Base-by-base conservation (phyloP, 202 grass and related monocot species). In the Musa balbisiana region DNA sequence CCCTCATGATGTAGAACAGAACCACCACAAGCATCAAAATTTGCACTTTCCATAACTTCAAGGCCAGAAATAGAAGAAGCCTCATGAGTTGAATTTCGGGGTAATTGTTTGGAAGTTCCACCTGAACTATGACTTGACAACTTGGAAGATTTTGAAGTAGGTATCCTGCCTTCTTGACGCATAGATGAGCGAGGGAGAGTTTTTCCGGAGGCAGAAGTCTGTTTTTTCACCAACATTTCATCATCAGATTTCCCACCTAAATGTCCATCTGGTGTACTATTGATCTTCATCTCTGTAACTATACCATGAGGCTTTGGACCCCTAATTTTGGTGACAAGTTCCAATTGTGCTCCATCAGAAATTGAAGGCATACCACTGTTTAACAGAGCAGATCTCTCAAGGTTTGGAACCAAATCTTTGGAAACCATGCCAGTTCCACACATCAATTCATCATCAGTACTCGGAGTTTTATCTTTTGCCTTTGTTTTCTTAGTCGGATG, bases 401-500 rank as follows among this genome's bases (percentile, higher is more conserved):
- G 33, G 33, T 43, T 43, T 43, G 51, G 67, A 70, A 70, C 43
- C 11, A 20, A 10, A 64, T 77, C 49, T 68, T 51, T 71, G 51
- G 87, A 80, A 49, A 64, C 83, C 68, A 81, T 82, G 27, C 80
- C 52, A 54, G 69, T 56, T 74, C 24, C 80, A 59, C 81, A 72
- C 50, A 82, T 82, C 2, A 71, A 52, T 22, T 80, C 72, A 56
- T 56, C 58, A 84, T 62, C 74, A 60, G 69, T 23, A 74, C 68
- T 78, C 65, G 73, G 73, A 21, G 51, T 56, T 69, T 27, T 27
- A 72, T 82, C 84, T 22, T 53, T 74, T 22, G 55, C 74, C 78
- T 88, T 90, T 16, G 20, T n/a, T 62, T 24, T 65, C 77, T 81
- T 86, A 76, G 86, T 84, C 56, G 76, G 79, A 49, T 79, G 54